These are phyloP conservation scores for Monilinia aucupariae DNA, from an alignment of 2,329 filamentous ascomycete genomes.

Conservation along the genomic window DNA sequence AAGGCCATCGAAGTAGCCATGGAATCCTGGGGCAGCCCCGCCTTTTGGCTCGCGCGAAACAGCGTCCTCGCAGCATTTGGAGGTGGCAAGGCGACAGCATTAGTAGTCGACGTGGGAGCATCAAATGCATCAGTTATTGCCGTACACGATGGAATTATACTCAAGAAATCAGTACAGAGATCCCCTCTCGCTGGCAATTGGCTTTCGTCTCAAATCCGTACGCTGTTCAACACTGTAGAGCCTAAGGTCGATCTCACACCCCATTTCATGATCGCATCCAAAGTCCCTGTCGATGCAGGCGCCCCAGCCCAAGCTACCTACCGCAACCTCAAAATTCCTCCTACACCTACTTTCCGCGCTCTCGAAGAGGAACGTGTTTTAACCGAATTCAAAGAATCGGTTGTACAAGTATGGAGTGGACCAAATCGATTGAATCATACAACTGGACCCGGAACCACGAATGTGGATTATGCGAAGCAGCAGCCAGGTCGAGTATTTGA, in stretches of 20 bases:
- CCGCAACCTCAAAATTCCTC: slow-evolving; percentile 59
- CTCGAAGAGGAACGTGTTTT: slow-evolving; percentile 90
- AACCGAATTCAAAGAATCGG: slow-evolving; percentile 95
- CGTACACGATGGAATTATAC: slow-evolving; percentile 87
- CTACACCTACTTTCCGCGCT: slow-evolving; percentile 66
- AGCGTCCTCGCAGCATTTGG: slow-evolving; percentile 89
- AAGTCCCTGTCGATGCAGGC: slow-evolving; percentile 82
- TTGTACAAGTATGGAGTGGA: slow-evolving; percentile 88
- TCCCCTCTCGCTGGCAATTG: slow-evolving; percentile 85
- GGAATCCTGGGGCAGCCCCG: slow-evolving; percentile 92
- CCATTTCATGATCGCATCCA: slow-evolving; percentile 81
- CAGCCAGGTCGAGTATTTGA: slow-evolving; percentile 85
- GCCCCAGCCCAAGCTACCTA: slow-evolving; percentile 71
- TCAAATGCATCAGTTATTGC: slow-evolving; percentile 84
- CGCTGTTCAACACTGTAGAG: slow-evolving; percentile 66
- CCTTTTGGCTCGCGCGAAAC: slow-evolving; percentile 86
- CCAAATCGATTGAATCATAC: slow-evolving; percentile 57
- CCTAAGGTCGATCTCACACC: slow-evolving; percentile 70
- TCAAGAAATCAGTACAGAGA: slow-evolving; percentile 83
- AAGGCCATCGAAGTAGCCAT: slow-evolving; percentile 95
- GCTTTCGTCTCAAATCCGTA: slow-evolving; percentile 81
- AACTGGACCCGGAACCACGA: slow-evolving; percentile 50
- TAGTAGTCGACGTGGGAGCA: slow-evolving; percentile 88
- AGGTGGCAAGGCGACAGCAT: slow-evolving; percentile 84
- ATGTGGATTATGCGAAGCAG: slow-evolving; percentile 68